Percentiles rank a stretch among this genome's conserved stretches.
phyloP scores from a whole-genome alignment of 805 yeast species.

The Blastobotrys chiropterorum region DNA sequence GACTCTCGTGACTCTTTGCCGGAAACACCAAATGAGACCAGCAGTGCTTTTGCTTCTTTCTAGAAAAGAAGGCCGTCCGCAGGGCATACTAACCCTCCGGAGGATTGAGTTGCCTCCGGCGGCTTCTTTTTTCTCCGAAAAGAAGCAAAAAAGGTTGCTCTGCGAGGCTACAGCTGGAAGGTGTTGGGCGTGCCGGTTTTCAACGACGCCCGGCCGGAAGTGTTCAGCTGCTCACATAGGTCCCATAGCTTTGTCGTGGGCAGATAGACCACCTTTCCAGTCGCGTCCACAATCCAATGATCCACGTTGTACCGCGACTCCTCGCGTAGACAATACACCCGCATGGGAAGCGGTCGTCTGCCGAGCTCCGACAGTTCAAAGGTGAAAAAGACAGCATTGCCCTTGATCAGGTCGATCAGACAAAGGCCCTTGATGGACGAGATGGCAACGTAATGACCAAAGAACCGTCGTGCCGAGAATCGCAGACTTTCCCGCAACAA shows the following conservation, averaged over 20 bases:
- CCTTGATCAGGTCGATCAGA: background rate
- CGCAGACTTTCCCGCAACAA: background rate
- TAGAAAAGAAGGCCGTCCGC: too few species aligned
- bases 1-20: too few species aligned
- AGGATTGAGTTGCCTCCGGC: too few species aligned
- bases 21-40: too few species aligned
- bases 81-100: too few species aligned
- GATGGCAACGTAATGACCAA: background rate
- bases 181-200: background rate
- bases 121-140: too few species aligned
- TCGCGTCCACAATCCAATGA: background rate
- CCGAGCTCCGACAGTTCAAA: background rate
- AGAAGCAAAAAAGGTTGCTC: too few species aligned
- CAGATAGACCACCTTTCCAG: constrained; percentile 1
- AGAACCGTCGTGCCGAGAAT: background rate
- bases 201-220: background rate
- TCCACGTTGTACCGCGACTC: background rate
- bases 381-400: background rate
- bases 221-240: background rate
- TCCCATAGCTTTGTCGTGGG: background rate
- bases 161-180: background rate
- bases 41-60: too few species aligned
- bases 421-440: background rate
- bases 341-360: background rate
- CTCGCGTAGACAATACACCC: background rate